Percentiles rank a stretch among this genome's conserved stretches.
These are phyloP conservation scores for Leptosphaerulina australis DNA, from an alignment of 2,329 filamentous ascomycete genomes.

Conservation along the genomic window DNA sequence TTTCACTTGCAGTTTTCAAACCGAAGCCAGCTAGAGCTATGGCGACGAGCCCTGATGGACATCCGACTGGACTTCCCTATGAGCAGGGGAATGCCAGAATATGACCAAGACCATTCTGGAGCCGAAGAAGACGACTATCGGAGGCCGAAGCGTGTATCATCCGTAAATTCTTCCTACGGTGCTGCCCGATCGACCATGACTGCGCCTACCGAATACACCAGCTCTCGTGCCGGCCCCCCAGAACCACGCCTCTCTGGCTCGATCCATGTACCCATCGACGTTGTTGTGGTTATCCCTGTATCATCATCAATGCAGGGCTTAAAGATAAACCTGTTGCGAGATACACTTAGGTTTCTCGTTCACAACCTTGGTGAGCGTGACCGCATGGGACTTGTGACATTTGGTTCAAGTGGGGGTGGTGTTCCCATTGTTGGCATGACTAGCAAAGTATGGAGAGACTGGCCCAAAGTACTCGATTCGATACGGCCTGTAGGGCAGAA, in stretches of 20 bases:
- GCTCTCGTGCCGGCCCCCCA: slow-evolving; percentile 55
- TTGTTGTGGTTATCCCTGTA: slow-evolving; percentile 95
- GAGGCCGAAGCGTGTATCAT: slow-evolving; percentile 73
- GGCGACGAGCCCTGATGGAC: slow-evolving; percentile 86
- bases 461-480: slow-evolving; percentile 82
- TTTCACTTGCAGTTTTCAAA: slow-evolving; percentile 93
- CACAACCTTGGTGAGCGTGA: slow-evolving; percentile 88
- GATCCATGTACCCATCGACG: slow-evolving; percentile 88
- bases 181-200: slow-evolving; percentile 83
- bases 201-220: slow-evolving; percentile 90
- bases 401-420: slow-evolving; percentile 90
- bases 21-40: slow-evolving; percentile 81
- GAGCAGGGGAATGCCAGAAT: slow-evolving; percentile 68
- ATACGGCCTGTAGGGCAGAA: slow-evolving; percentile 96
- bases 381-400: slow-evolving; percentile 95
- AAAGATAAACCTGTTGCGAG: slow-evolving; percentile 92
- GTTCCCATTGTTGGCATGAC: slow-evolving; percentile 98
- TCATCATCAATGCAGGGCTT: slow-evolving; percentile 99
- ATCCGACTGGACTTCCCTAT: slow-evolving; percentile 71
- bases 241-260: slow-evolving; percentile 59
- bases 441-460: slow-evolving; percentile 90
- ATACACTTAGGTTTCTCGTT: slow-evolving; percentile 91
- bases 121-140: slow-evolving; percentile 88
- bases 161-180: slow-evolving; percentile 82
- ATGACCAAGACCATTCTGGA: slow-evolving; percentile 80